Conservation (phyloP, 2,329 filamentous ascomycete species). For the Ceratocystis eucalypticola region DNA sequence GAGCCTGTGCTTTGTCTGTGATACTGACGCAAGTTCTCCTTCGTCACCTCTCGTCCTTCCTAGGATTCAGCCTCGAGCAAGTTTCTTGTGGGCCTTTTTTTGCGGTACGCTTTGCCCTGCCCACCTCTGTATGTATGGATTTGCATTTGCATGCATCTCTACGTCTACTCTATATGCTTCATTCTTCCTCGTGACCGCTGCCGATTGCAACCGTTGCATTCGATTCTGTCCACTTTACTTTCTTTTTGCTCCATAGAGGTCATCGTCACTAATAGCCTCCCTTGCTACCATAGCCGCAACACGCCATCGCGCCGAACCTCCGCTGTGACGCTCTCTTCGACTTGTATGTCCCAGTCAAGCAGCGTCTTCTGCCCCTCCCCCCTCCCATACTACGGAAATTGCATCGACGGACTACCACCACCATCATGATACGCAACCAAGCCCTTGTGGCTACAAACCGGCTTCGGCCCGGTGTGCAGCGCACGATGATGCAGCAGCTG, state of each 20-base stretch:
- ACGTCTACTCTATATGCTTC: background rate
- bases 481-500: constrained; percentile 17
- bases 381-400: background rate
- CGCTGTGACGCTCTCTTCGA: too few relatives aligned
- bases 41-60: background rate
- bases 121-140: background rate
- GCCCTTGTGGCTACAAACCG: constrained; percentile 17
- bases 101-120: background rate
- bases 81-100: constrained; percentile 4
- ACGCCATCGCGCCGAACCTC: background rate
- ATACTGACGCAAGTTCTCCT: background rate
- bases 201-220: background rate
- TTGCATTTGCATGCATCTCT: background rate
- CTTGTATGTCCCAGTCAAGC: background rate
- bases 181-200: background rate
- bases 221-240: background rate
- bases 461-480: constrained; percentile 15
- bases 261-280: background rate
- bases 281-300: background rate
- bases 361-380: background rate
- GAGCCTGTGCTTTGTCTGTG: background rate
- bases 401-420: background rate
- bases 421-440: constrained; percentile 16
- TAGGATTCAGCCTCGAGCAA: background rate
- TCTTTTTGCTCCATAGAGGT: background rate